Percentiles rank a stretch among this genome's conserved stretches.
phyloP scores from a whole-genome alignment of 2,329 filamentous ascomycete genomes.

The Ophiocordyceps robertsii region DNA sequence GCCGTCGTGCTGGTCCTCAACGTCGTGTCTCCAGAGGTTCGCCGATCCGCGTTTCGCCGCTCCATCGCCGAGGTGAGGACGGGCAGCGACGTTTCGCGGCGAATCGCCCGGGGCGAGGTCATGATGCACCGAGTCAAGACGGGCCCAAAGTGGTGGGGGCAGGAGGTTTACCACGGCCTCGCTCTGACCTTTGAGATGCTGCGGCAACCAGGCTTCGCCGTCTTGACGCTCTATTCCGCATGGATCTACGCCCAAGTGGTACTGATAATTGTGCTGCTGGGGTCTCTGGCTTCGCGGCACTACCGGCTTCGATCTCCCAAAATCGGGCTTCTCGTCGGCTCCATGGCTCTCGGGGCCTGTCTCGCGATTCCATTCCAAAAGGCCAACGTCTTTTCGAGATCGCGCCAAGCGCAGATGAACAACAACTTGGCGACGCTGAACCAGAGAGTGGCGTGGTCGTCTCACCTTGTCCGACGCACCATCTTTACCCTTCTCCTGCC shows the following conservation, averaged over 20 bases:
- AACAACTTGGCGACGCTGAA: constrained; percentile 56
- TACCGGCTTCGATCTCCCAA: constrained; percentile 51
- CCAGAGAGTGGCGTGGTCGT: constrained; percentile 53
- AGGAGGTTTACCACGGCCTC: constrained; percentile 61
- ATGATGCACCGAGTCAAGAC: constrained; percentile 62
- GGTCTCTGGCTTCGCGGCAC: constrained; percentile 54
- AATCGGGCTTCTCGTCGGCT: constrained; percentile 53
- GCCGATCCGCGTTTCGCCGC: constrained; percentile 53
- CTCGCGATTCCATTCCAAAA: constrained; percentile 62
- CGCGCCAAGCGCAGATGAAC: constrained; percentile 42
- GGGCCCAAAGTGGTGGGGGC: constrained; percentile 63
- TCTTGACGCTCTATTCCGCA: constrained; percentile 57
- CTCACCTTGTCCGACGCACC: constrained; percentile 54
- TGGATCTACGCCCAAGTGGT: constrained; percentile 73
- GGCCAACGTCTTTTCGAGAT: constrained; percentile 53
- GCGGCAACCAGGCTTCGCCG: constrained; percentile 57
- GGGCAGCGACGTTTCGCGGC: constrained; percentile 36
- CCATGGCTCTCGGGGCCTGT: constrained; percentile 54
- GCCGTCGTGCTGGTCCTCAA: constrained; percentile 55
- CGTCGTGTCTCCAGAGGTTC: constrained; percentile 57
- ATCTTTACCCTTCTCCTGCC: constrained; percentile 57
- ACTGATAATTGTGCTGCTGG: constrained; percentile 57
- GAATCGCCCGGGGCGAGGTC: constrained; percentile 58
- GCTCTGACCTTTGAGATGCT: constrained; percentile 57
- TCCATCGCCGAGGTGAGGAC: constrained; percentile 52